Conservation (phyloP, 345 rosid genomes). For the Hypericum androsaemum region DNA sequence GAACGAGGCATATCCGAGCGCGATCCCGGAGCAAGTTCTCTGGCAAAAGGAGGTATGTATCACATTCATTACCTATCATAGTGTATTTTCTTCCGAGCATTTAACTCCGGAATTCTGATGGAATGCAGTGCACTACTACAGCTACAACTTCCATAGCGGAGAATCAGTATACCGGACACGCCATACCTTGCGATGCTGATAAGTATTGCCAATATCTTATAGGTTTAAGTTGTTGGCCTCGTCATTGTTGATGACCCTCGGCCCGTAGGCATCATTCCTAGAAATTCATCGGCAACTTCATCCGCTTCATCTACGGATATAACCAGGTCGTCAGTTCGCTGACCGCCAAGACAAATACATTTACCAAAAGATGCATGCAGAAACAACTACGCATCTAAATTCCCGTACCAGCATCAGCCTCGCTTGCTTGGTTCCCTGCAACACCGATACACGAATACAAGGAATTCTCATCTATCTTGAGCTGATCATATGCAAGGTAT, state of each 20-base stretch:
- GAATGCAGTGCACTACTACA: too few relatives aligned
- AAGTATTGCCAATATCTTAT: too few relatives aligned
- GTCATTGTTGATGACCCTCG: constrained; percentile 4
- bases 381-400: too few relatives aligned
- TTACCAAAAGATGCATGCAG: neutral
- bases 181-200: too few relatives aligned
- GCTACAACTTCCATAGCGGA: too few relatives aligned
- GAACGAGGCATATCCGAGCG: too few relatives aligned
- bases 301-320: neutral
- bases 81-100: too few relatives aligned
- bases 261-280: neutral
- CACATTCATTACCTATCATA: too few relatives aligned
- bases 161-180: too few relatives aligned
- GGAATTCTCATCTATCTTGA: constrained; percentile 73
- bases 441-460: constrained; percentile 88
- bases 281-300: neutral
- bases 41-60: too few relatives aligned
- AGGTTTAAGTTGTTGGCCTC: neutral
- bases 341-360: neutral
- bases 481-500: constrained; percentile 74
- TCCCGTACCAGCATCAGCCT: constrained; percentile 27
- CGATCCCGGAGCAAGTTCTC: too few relatives aligned
- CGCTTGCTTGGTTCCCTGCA: constrained; percentile 87
- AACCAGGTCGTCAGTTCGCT: neutral
- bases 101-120: too few relatives aligned